phyloP scores from a whole-genome alignment of 345 rosid species.

The Odontarrhena argentea region DNA sequence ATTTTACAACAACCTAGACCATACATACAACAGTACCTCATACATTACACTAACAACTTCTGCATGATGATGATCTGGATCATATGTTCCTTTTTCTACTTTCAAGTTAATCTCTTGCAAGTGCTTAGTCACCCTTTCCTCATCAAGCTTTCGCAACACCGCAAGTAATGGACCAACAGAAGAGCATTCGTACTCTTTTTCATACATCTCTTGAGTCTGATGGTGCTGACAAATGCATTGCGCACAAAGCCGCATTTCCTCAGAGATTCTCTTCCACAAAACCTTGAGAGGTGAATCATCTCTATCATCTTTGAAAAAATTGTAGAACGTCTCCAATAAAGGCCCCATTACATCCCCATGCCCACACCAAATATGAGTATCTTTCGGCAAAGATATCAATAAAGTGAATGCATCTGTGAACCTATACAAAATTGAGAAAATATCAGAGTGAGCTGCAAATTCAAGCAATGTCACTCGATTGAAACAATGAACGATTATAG shows the following conservation, averaged over 20 bases:
- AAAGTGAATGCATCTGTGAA: slow-evolving; percentile 76
- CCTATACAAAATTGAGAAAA: slow-evolving; percentile 46
- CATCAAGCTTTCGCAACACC: slow-evolving; percentile 71
- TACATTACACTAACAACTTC: slow-evolving; percentile 87
- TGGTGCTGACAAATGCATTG: slow-evolving; percentile 93
- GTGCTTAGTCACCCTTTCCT: slow-evolving; percentile 75
- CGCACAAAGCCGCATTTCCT: slow-evolving; percentile 71
- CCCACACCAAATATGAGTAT: slow-evolving; percentile 86
- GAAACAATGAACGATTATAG: slow-evolving; percentile 16
- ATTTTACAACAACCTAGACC: neutral
- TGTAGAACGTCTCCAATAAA: slow-evolving; percentile 85
- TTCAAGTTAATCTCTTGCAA: slow-evolving; percentile 66
- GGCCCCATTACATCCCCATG: slow-evolving; percentile 85
- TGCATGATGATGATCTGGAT: slow-evolving; percentile 68
- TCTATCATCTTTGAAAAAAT: slow-evolving; percentile 72
- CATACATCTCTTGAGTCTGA: slow-evolving; percentile 81
- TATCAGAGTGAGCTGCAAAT: neutral
- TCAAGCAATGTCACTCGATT: slow-evolving; percentile 2
- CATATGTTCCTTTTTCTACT: slow-evolving; percentile 55
- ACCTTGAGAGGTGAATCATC: slow-evolving; percentile 75
- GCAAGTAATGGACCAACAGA: slow-evolving; percentile 83
- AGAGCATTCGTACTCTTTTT: slow-evolving; percentile 64
- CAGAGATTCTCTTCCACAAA: slow-evolving; percentile 77
- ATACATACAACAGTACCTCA: slow-evolving; percentile 59
- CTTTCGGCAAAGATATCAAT: slow-evolving; percentile 64